Base-by-base conservation (phyloP, 768 basidiomycete genomes). In the Rhizopogon roseolus region DNA sequence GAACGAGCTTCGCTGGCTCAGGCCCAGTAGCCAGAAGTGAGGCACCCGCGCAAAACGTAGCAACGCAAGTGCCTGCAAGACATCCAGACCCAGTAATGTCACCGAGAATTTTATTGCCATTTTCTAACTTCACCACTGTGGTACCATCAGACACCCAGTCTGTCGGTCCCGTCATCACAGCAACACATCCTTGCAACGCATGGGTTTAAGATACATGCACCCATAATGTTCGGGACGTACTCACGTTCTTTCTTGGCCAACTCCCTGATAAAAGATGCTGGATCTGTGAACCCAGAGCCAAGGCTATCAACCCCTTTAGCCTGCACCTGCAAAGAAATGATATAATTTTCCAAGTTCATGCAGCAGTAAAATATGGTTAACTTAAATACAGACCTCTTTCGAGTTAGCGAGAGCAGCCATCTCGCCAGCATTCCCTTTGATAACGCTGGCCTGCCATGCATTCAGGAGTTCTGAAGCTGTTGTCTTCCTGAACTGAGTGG, bases 391-490 rank as follows among this genome's bases (percentile, higher is more conserved):
- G 42, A 89, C 93, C 75, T 95, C 95, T 13, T 67, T 67, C 0
- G 88, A 89, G n/a, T 85, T 79, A 2, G 85, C 81, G 9, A 96
- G 66, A 0, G 88, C 80, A 0, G 85, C 92, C 19, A 98, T 83
- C 71, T 98, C 95, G 14, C 81, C 90, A 0, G 92, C 88, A 63
- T 98, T 97, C 4, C 94, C 94, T 70, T 98, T 98, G 70, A 98
- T 94, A 19, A 96, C 88, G 16, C 88, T 86, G 10, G 87, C 84
- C 68, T 95, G 93, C 82, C 88, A 96, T 22, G 73, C 70, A 54
- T 86, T 73, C 17, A 96, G 70, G 11, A 96, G 75, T 52, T 83
- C 90, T 84, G 65, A 46, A 14, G 62, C 59, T 11, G 76, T 78
- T 9, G 74, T 72, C 58, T 83, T 82, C 45, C 94, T 79, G 66